phyloP scores from a whole-genome alignment of 768 basidiomycete genomes.

The Suillus discolor region DNA sequence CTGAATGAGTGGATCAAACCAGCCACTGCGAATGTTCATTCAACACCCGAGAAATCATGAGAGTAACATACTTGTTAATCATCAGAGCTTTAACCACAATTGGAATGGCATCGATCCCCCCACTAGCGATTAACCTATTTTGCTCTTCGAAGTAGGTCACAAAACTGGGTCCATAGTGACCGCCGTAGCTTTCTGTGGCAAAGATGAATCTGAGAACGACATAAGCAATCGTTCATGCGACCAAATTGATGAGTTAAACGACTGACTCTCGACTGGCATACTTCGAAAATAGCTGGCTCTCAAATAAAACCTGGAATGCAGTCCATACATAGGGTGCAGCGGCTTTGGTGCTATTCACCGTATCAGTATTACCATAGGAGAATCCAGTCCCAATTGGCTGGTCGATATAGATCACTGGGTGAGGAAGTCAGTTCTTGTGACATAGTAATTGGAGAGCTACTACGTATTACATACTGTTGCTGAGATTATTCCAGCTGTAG shows the following conservation, averaged over 20 bases:
- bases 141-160: constrained; percentile 67
- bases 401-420: constrained; percentile 67
- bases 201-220: constrained; percentile 52
- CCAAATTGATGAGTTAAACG: neutral
- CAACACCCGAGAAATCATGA: neutral
- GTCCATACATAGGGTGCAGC: constrained; percentile 63
- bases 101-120: constrained; percentile 47
- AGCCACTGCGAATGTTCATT: constrained; percentile 44
- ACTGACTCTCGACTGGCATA: constrained; percentile 57
- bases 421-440: neutral
- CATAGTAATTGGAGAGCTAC: neutral
- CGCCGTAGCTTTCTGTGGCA: constrained; percentile 69
- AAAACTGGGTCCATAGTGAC: constrained; percentile 67
- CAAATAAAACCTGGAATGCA: constrained; percentile 65
- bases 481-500: constrained; percentile 65
- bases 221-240: neutral
- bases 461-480: constrained; percentile 51
- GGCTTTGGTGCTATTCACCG: constrained; percentile 52
- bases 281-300: constrained; percentile 52
- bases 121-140: constrained; percentile 51
- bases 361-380: constrained; percentile 53
- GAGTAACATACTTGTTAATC: constrained; percentile 56
- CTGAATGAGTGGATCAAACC: constrained; percentile 68
- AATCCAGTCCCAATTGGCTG: constrained; percentile 71
- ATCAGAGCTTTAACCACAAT: constrained; percentile 61